phyloP scores from a whole-genome alignment of 768 basidiomycete genomes.

The Pulveroboletus sp. region DNA sequence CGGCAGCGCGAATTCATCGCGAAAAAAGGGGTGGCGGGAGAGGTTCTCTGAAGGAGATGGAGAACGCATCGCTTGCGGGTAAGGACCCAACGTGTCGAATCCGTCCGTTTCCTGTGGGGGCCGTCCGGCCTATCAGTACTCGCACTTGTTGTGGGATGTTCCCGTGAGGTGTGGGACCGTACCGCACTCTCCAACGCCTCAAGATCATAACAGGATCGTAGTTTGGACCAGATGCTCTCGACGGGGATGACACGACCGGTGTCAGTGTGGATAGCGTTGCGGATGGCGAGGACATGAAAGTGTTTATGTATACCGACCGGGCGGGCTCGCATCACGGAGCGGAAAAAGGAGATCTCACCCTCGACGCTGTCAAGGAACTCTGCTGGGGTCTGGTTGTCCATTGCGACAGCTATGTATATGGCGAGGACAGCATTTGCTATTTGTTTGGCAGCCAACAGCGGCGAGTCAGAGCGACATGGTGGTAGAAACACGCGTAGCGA shows the following conservation, averaged over 20 bases:
- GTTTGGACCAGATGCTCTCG: conserved; percentile 72
- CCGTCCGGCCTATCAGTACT: neutral
- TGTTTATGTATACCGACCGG: conserved; percentile 81
- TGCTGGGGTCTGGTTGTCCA: conserved; percentile 28
- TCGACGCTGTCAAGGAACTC: conserved; percentile 65
- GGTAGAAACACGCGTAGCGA: no score
- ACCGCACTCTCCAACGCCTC: conserved; percentile 68
- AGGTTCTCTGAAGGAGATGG: conserved; percentile 70
- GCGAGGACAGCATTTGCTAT: neutral
- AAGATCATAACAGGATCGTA: conserved; percentile 65
- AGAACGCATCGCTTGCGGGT: conserved; percentile 51
- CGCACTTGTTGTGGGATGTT: no score
- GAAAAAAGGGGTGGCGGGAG: conserved; percentile 65
- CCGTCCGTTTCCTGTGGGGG: conserved; percentile 39
- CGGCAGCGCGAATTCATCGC: conserved; percentile 60
- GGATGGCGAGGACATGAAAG: conserved; percentile 76
- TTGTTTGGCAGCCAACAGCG: conserved; percentile 22
- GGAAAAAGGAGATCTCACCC: conserved; percentile 84
- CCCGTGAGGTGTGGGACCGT: neutral
- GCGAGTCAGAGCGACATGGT: conserved; percentile 3
- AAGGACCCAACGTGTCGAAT: conserved; percentile 41
- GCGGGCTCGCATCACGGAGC: conserved; percentile 73
- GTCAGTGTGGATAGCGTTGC: conserved; percentile 65
- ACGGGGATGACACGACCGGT: conserved; percentile 56
- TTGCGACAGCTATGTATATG: conserved; percentile 1